phyloP scores from a whole-genome alignment of 352 stramenopile species.

The Plasmopara viticola region DNA sequence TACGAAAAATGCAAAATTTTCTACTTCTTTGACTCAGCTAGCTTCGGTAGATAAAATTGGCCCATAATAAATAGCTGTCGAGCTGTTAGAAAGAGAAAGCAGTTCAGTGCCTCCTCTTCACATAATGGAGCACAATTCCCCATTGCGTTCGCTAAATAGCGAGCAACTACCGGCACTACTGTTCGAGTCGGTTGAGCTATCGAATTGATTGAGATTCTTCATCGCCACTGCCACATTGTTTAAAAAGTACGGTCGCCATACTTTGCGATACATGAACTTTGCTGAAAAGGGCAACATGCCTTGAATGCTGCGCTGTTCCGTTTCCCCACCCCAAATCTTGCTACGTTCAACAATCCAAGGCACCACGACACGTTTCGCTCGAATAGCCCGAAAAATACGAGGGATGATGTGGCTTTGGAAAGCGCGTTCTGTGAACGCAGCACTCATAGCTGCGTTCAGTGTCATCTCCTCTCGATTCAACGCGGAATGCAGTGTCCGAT shows the following conservation, averaged over 20 bases:
- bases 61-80: slow-evolving; percentile 36
- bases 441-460: slow-evolving; percentile 48
- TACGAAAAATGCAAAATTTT: neutral
- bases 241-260: slow-evolving; percentile 81
- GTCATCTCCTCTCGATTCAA: slow-evolving; percentile 75
- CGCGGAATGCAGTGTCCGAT: slow-evolving; percentile 54
- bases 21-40: neutral
- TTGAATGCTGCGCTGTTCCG: slow-evolving; percentile 60
- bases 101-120: slow-evolving; percentile 13
- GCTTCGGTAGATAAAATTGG: slow-evolving; percentile 7
- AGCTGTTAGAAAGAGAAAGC: slow-evolving; percentile 16
- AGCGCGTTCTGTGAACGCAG: slow-evolving; percentile 62
- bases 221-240: slow-evolving; percentile 70
- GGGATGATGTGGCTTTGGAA: slow-evolving; percentile 76
- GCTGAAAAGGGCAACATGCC: slow-evolving; percentile 69
- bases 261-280: slow-evolving; percentile 76
- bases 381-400: slow-evolving; percentile 66
- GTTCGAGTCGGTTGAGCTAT: slow-evolving; percentile 18
- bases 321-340: slow-evolving; percentile 76
- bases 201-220: slow-evolving; percentile 78
- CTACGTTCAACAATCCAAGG: slow-evolving; percentile 81
- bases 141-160: slow-evolving; percentile 27
- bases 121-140: slow-evolving; percentile 35
- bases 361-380: slow-evolving; percentile 73
- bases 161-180: slow-evolving; percentile 16